phyloP scores from a whole-genome alignment of 2,329 filamentous ascomycete species.

The Pseudogymnoascus sp. region DNA sequence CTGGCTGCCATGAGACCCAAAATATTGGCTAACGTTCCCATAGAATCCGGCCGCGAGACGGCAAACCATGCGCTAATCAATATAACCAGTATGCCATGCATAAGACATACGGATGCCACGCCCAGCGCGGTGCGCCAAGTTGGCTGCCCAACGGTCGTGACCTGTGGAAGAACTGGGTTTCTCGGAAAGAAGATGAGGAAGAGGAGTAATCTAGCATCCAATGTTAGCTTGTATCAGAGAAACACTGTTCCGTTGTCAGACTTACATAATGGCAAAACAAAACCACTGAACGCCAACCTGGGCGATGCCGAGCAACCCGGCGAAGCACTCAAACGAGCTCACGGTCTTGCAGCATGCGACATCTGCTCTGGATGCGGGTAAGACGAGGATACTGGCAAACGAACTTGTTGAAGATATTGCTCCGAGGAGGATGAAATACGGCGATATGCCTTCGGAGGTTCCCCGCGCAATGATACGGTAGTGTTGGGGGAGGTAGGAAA shows the following conservation, averaged over 20 bases:
- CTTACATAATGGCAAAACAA: conserved; percentile 86
- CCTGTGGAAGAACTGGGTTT: conserved; percentile 34
- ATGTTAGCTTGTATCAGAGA: not conserved
- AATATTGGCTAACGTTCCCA: conserved; percentile 75
- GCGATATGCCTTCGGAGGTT: conserved; percentile 89
- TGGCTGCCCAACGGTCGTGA: conserved; percentile 39
- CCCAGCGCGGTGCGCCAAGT: conserved; percentile 71
- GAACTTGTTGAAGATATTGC: conserved; percentile 81
- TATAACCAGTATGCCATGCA: conserved; percentile 65
- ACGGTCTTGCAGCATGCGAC: conserved; percentile 80
- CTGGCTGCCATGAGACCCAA: conserved; percentile 71
- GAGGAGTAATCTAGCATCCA: conserved; percentile 61
- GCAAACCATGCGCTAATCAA: conserved; percentile 62
- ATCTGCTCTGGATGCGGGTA: conserved; percentile 74
- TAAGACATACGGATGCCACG: conserved; percentile 62
- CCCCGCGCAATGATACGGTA: conserved; percentile 77
- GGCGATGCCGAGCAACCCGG: conserved; percentile 77
- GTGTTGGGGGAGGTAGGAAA: conserved; percentile 94
- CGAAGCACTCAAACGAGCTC: conserved; percentile 71
- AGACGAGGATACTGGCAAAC: conserved; percentile 84
- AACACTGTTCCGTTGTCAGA: conserved; percentile 12
- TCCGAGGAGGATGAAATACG: conserved; percentile 90
- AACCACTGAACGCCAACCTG: conserved; percentile 89
- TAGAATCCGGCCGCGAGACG: conserved; percentile 49
- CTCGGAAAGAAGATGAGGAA: conserved; percentile 90